Conservation (phyloP, 164 flowering plant species). For the Chloranthus sessilifolius region DNA sequence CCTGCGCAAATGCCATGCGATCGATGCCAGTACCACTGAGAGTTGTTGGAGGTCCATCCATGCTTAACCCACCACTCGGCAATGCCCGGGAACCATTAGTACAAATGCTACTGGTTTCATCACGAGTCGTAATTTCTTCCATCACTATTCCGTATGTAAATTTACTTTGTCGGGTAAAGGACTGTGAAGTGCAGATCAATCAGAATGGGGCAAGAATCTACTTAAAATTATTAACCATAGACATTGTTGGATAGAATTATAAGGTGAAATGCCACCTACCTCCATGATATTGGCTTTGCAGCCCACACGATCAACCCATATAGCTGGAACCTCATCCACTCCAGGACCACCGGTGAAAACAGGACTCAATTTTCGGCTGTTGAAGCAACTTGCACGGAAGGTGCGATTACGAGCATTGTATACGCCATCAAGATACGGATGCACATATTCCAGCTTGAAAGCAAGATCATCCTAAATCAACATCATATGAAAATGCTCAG, state of each 20-base stretch:
- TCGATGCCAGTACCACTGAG: conserved; percentile 97
- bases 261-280: conserved; percentile 32
- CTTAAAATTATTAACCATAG: not conserved
- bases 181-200: conserved; percentile 36
- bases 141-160: conserved; percentile 92
- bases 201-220: not conserved
- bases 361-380: conserved; percentile 92
- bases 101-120: conserved; percentile 90
- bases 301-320: conserved; percentile 97
- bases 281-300: conserved; percentile 88
- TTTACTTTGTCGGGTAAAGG: conserved; percentile 91
- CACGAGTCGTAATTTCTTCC: conserved; percentile 98
- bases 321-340: conserved; percentile 95
- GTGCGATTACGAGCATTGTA: conserved; percentile 76
- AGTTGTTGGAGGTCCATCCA: conserved; percentile 98
- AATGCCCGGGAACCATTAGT: conserved; percentile 80
- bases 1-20: conserved; percentile 84
- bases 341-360: conserved; percentile 99
- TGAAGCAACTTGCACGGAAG: conserved; percentile 81
- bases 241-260: not conserved
- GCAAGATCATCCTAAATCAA: conserved; percentile 86
- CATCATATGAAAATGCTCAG: not conserved
- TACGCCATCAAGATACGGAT: conserved; percentile 91
- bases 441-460: conserved; percentile 96
- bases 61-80: conserved; percentile 87